Conservation (phyloP, 148 eudicot species). For the Camellia lanceoleosa region DNA sequence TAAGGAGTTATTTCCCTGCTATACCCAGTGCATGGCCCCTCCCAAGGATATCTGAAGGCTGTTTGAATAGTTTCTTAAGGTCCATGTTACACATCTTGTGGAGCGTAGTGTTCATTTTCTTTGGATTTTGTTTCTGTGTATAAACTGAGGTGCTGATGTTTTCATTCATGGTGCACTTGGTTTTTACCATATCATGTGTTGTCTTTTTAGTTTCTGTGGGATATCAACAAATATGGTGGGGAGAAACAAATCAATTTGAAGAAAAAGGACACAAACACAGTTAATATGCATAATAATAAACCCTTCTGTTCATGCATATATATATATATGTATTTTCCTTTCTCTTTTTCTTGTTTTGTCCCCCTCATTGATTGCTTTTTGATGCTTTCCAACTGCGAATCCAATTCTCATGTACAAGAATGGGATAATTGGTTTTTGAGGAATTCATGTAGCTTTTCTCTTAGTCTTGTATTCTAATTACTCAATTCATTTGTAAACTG, state of each 20-base stretch:
- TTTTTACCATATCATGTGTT: neutral
- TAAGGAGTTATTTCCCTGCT: no score
- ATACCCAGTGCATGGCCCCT: no score
- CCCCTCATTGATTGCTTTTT: neutral
- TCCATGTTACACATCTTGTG: no score
- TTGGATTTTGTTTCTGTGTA: neutral
- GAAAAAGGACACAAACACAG: neutral
- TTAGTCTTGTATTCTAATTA: neutral
- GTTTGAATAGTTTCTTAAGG: no score
- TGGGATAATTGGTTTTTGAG: neutral
- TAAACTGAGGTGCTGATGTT: neutral
- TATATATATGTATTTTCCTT: neutral
- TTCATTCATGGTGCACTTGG: neutral
- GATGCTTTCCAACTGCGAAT: neutral
- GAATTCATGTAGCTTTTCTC: neutral
- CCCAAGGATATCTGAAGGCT: no score
- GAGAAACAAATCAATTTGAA: neutral
- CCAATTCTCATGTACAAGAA: neutral
- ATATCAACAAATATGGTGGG: neutral
- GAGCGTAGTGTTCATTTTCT: neutral
- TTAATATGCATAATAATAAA: neutral
- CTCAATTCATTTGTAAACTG: neutral
- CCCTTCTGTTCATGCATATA: neutral
- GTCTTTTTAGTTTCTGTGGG: neutral
- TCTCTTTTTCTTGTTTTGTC: neutral